phyloP scores from a whole-genome alignment of 139 green algal species.

The Chlamydomonas sphaeroides region DNA sequence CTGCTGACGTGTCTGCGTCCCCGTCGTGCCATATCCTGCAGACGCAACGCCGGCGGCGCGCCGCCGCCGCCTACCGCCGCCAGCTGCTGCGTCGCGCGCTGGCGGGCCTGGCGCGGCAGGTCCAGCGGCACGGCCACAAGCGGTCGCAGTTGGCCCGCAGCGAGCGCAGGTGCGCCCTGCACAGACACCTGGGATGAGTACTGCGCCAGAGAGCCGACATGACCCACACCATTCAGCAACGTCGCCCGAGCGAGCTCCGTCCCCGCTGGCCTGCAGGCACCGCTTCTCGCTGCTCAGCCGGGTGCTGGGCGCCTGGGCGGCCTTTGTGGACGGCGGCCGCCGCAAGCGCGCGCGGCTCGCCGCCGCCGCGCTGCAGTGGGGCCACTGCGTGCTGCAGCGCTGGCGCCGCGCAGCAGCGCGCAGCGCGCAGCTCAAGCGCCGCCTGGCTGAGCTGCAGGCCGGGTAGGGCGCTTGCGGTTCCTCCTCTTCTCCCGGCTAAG shows the following conservation, averaged over 20 bases:
- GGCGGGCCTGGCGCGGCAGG: slow-evolving; percentile 2
- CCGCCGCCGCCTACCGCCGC: background rate
- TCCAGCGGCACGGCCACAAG: background rate
- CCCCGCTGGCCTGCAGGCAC: background rate
- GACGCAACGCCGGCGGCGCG: background rate
- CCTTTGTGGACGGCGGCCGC: background rate
- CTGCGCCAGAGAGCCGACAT: too few species aligned
- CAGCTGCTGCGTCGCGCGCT: background rate
- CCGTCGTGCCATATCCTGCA: too few species aligned
- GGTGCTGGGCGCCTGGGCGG: slow-evolving; percentile 1
- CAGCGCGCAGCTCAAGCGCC: background rate
- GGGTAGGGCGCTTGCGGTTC: slow-evolving; percentile 3
- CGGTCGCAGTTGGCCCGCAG: background rate
- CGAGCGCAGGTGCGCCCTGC: background rate
- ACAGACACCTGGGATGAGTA: too few species aligned
- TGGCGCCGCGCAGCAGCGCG: slow-evolving; percentile 11
- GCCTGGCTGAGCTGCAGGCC: slow-evolving; percentile 10
- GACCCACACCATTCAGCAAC: too few species aligned
- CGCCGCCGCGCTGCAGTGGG: slow-evolving; percentile 18
- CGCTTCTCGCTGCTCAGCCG: slow-evolving; percentile 6
- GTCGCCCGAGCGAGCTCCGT: background rate
- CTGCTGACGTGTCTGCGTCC: too few species aligned
- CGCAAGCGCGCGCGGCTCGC: background rate
- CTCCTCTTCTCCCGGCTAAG: too few species aligned
- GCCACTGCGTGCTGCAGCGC: slow-evolving; percentile 16